Evolutionary conservation across 73 alveolate genomes (phyloP).

Genomic region (Paramecium caudatum): DNA sequence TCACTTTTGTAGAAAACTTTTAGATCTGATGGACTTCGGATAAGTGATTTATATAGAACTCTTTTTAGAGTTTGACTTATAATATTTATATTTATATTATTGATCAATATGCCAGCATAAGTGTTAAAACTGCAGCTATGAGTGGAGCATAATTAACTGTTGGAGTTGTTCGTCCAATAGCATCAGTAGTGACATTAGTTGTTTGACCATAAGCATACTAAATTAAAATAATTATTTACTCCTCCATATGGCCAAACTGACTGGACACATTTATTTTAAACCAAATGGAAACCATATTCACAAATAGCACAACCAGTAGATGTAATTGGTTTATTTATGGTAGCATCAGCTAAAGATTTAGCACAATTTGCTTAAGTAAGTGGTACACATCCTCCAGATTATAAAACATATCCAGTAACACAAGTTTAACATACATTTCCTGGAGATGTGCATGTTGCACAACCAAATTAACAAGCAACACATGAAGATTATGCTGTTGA

Average conservation of each 20-base stretch:
- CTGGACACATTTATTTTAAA: background rate
- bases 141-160: background rate
- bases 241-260: slow-evolving; percentile 38
- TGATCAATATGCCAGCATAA: slow-evolving; percentile 23
- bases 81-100: too few relatives aligned
- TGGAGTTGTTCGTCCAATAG: slow-evolving; percentile 11
- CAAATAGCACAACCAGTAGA: slow-evolving; percentile 48
- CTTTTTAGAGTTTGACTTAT: too few relatives aligned
- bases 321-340: background rate
- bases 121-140: slow-evolving; percentile 23
- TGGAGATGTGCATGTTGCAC: slow-evolving; percentile 65
- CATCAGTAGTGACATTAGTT: slow-evolving; percentile 27
- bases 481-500: background rate
- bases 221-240: background rate
- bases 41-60: slow-evolving; percentile 29
- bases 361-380: slow-evolving; percentile 43
- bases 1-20: background rate
- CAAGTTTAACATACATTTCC: slow-evolving; percentile 60
- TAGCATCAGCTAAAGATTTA: background rate
- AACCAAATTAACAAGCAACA: slow-evolving; percentile 22
- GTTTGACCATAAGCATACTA: slow-evolving; percentile 52
- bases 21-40: background rate
- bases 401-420: slow-evolving; percentile 45
- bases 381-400: slow-evolving; percentile 67
- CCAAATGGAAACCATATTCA: slow-evolving; percentile 49